A percentile compares a stretch with the other conserved stretches of the same genome.
These are phyloP conservation scores for Trebouxiophyceae sp. DNA, from an alignment of 163 green algal genomes.

Conservation along the genomic window DNA sequence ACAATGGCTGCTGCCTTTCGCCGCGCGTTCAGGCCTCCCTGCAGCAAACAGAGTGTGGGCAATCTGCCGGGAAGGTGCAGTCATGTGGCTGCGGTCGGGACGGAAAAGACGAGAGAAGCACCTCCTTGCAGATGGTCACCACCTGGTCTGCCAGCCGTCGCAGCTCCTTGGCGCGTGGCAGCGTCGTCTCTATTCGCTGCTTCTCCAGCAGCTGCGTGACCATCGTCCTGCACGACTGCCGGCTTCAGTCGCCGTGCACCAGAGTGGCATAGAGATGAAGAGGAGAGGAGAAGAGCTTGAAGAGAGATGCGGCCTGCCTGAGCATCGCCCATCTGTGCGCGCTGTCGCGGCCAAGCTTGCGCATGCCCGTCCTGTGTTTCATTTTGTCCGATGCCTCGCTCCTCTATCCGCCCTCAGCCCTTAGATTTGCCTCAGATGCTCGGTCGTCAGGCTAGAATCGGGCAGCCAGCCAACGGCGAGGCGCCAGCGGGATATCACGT, in stretches of 20 bases:
- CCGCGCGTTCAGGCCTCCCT: constrained; percentile 51
- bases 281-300: background rate
- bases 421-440: too few relatives aligned
- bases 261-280: background rate
- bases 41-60: background rate
- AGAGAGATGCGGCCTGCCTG: constrained; percentile 13
- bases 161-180: constrained; percentile 82
- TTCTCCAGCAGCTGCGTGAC: constrained; percentile 84
- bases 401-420: too few relatives aligned
- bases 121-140: constrained; percentile 81
- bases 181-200: constrained; percentile 83
- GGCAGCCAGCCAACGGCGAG: too few relatives aligned
- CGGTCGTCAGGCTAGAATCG: too few relatives aligned
- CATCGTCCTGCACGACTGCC: constrained; percentile 77
- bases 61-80: constrained; percentile 2
- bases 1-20: constrained; percentile 54
- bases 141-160: constrained; percentile 71
- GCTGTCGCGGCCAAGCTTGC: constrained; percentile 37
- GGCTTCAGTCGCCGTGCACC: background rate
- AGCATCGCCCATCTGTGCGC: constrained; percentile 53
- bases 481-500: too few relatives aligned
- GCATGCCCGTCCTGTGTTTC: constrained; percentile 42
- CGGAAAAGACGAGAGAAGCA: constrained; percentile 8
- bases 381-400: too few relatives aligned
- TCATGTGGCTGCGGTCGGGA: background rate